These are phyloP conservation scores for Arthrinium phaeospermum DNA, from an alignment of 2,329 filamentous ascomycete species.

Conservation along the genomic window DNA sequence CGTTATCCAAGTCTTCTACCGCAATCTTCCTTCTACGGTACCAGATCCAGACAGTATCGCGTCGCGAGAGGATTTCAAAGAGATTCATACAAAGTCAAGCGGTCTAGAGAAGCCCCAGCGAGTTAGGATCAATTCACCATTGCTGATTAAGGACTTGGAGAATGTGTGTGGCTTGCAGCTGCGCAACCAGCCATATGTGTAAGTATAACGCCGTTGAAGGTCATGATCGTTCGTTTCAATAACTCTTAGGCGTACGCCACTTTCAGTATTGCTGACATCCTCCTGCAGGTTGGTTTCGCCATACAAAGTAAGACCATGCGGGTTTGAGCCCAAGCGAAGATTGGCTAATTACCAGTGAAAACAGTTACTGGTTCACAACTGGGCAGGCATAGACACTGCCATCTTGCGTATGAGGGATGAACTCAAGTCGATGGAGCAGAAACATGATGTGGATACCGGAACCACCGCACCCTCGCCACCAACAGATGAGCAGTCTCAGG, in stretches of 20 bases:
- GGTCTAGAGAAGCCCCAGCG: not conserved
- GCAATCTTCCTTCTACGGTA: not conserved
- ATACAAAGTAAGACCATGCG: not conserved
- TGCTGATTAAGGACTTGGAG: not conserved
- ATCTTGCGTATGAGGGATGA: not conserved
- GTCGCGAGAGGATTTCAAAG: not conserved
- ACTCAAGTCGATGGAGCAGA: not conserved
- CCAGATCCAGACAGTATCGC: not conserved
- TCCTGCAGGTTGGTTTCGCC: not conserved
- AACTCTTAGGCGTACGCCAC: too few species aligned
- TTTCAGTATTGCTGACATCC: not conserved
- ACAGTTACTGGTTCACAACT: not conserved
- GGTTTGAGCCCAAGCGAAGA: not conserved
- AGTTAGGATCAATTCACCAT: not conserved
- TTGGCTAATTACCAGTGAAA: not conserved
- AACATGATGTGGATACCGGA: not conserved
- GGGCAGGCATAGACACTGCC: not conserved
- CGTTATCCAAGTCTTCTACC: not conserved
- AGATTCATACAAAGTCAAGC: not conserved
- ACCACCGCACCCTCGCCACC: too few species aligned
- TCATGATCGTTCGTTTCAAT: too few species aligned
- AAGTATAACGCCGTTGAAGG: too few species aligned
- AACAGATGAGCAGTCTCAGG: not conserved
- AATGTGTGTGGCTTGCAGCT: not conserved
- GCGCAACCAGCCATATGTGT: not conserved